A percentile compares a stretch with the other conserved stretches of the same genome.
Evolutionary conservation across 2,329 filamentous ascomycete species (phyloP).

Genomic region (Alternaria triticimaculans): DNA sequence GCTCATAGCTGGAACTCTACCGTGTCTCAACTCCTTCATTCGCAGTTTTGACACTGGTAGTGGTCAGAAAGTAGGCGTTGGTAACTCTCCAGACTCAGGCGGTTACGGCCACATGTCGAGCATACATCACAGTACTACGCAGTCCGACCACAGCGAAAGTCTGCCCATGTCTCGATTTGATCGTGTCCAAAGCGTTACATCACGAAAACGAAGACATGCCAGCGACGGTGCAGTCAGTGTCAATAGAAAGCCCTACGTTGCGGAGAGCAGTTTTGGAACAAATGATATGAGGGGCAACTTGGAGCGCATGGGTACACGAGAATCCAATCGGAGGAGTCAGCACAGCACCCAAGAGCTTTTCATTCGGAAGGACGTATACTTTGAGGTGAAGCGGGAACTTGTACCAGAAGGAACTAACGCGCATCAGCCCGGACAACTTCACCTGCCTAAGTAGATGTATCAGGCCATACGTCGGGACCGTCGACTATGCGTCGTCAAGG

Average conservation of each 20-base stretch:
- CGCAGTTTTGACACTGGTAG: background rate
- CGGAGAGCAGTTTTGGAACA: background rate
- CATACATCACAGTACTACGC: background rate
- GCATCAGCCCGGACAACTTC: background rate
- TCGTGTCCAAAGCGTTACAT: background rate
- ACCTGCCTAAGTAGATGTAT: background rate
- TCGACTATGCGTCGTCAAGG: too few species aligned
- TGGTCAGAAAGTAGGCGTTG: background rate
- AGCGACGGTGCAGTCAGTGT: background rate
- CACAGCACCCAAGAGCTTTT: conserved; percentile 32
- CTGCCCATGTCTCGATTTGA: background rate
- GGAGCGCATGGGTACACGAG: background rate
- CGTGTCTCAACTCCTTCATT: background rate
- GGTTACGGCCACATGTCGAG: background rate
- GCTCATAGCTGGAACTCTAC: background rate
- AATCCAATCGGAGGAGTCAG: conserved; percentile 23
- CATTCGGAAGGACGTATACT: conserved; percentile 30
- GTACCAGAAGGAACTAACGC: background rate
- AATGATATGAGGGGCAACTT: background rate
- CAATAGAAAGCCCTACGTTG: background rate
- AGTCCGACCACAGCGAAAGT: background rate
- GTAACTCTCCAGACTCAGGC: background rate
- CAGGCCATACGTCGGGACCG: too few species aligned
- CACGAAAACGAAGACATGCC: background rate
- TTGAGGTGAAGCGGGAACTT: conserved; percentile 22